Evolutionary conservation across 2,329 filamentous ascomycete genomes (phyloP).

Genomic region (Cladosporium sp.): DNA sequence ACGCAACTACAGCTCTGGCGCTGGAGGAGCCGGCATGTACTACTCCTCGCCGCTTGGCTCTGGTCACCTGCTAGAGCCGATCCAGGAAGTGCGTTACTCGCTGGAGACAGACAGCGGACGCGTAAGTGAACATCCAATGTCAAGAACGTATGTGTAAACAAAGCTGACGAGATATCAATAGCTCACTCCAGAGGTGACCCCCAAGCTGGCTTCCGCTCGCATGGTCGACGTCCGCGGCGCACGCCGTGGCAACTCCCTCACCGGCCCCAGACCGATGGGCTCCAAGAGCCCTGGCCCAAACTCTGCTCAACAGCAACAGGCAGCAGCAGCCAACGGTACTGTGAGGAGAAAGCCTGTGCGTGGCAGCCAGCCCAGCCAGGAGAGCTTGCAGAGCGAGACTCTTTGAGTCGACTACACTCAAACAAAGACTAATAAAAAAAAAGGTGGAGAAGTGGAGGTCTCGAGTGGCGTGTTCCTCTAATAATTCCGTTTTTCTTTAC

Average conservation of each 20-base stretch:
- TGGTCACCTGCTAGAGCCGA: conserved; percentile 48
- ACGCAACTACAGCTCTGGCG: conserved; percentile 15
- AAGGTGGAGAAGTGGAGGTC: not conserved
- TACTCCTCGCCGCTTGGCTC: conserved; percentile 40
- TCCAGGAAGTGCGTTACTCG: conserved; percentile 52
- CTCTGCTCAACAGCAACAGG: not conserved
- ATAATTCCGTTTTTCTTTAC: not conserved
- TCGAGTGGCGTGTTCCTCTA: not conserved
- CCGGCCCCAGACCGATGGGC: conserved; percentile 51
- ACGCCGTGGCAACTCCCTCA: conserved; percentile 42
- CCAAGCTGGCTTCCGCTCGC: conserved; percentile 27
- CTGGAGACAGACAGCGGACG: conserved; percentile 48
- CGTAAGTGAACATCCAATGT: conserved; percentile 23
- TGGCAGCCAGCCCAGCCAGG: conserved; percentile 17
- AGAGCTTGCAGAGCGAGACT: conserved; percentile 17
- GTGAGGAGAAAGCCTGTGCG: conserved; percentile 27
- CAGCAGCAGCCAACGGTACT: conserved; percentile 19
- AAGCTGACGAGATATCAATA: conserved; percentile 13
- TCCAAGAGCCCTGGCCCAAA: conserved; percentile 35
- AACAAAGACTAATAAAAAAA: not conserved
- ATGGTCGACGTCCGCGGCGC: conserved; percentile 34
- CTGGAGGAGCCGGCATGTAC: conserved; percentile 23
- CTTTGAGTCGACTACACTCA: not conserved
- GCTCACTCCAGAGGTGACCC: conserved; percentile 32
- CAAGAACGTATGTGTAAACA: conserved; percentile 1